Conservation (phyloP, 2,329 filamentous ascomycete genomes). For the Aureobasidium sp. region DNA sequence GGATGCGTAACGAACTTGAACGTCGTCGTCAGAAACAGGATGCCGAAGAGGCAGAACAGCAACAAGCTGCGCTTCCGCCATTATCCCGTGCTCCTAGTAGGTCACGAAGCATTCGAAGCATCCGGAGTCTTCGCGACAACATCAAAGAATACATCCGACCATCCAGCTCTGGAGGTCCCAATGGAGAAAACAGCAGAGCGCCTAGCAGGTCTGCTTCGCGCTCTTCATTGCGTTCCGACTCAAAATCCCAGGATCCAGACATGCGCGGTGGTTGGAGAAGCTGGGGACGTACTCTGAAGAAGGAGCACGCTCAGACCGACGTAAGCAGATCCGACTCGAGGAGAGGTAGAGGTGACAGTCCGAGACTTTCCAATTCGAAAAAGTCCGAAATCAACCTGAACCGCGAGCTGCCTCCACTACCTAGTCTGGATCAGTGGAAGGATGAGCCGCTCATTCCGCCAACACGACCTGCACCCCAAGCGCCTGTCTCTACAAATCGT, state of each 20-base stretch:
- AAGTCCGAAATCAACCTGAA: conserved; percentile 35
- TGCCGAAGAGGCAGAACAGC: background rate
- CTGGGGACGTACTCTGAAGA: conserved; percentile 5
- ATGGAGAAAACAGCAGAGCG: background rate
- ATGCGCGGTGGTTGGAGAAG: conserved; percentile 6
- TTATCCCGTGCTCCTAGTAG: conserved; percentile 22
- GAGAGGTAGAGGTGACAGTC: conserved; percentile 1
- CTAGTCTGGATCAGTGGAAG: conserved; percentile 38
- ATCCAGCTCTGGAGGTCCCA: conserved; percentile 16
- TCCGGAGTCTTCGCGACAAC: conserved; percentile 33
- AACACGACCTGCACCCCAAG: background rate
- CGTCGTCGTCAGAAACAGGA: conserved; percentile 24
- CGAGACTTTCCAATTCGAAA: background rate
- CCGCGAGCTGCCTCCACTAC: conserved; percentile 41
- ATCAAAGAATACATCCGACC: conserved; percentile 39
- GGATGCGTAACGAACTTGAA: conserved; percentile 39
- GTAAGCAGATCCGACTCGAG: conserved; percentile 13
- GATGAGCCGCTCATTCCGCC: conserved; percentile 19
- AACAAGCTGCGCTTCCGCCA: background rate
- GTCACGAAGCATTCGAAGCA: conserved; percentile 33
- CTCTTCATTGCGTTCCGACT: background rate
- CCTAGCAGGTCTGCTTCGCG: conserved; percentile 1
- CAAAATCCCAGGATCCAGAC: background rate
- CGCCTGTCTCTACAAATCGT: conserved; percentile 1
- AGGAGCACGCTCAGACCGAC: conserved; percentile 1